phyloP scores from a whole-genome alignment of 2,329 filamentous ascomycete genomes.

The Elsinoe ampelina region DNA sequence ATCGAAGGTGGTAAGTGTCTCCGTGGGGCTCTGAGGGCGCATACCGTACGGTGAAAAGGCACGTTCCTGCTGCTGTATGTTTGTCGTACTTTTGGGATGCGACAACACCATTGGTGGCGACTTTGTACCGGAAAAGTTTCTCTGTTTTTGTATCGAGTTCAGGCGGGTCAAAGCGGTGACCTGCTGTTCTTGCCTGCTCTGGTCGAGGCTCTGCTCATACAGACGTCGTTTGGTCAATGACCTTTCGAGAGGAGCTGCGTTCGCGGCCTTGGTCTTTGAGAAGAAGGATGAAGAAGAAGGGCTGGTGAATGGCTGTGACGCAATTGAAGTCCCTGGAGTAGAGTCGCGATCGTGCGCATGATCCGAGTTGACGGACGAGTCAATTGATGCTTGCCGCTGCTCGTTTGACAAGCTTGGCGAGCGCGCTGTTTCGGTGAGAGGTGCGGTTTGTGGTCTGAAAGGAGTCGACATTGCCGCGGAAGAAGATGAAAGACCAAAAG shows the following conservation, averaged over 20 bases:
- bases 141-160: conserved; percentile 64
- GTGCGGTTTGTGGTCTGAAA: background rate
- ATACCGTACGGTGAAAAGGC: conserved; percentile 23
- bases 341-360: conserved; percentile 64
- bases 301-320: conserved; percentile 52
- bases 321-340: conserved; percentile 78
- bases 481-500: conserved; percentile 15
- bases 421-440: conserved; percentile 37
- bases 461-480: background rate
- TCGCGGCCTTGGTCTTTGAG: conserved; percentile 22
- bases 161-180: conserved; percentile 66
- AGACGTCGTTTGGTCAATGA: conserved; percentile 63
- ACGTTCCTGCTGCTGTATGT: conserved; percentile 44
- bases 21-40: conserved; percentile 34
- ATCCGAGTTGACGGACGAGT: conserved; percentile 71
- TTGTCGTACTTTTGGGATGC: conserved; percentile 51
- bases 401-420: conserved; percentile 56
- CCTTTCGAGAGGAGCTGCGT: conserved; percentile 43
- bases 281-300: conserved; percentile 18
- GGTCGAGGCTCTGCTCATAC: conserved; percentile 73
- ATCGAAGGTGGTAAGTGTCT: conserved; percentile 29
- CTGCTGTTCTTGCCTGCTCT: conserved; percentile 73
- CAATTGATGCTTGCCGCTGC: conserved; percentile 59
- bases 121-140: conserved; percentile 44
- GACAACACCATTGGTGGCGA: conserved; percentile 28